Conservation (phyloP, 2,329 filamentous ascomycete genomes). For the Talaromyces marneffei region DNA sequence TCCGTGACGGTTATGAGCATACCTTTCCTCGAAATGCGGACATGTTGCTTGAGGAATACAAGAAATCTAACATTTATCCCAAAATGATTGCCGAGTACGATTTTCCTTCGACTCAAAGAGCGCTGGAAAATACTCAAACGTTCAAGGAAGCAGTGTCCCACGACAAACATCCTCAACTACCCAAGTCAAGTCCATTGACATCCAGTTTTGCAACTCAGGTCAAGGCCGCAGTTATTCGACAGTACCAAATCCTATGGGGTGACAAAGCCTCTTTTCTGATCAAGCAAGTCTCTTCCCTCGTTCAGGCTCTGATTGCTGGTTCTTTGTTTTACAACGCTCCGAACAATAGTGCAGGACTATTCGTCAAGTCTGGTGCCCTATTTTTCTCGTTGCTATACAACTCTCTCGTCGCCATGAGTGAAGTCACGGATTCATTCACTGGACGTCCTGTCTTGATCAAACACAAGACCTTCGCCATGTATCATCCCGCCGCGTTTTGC, state of each 20-base stretch:
- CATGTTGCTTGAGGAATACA: conserved; percentile 46
- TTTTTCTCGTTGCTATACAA: conserved; percentile 62
- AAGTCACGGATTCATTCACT: conserved; percentile 59
- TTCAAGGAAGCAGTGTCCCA: conserved; percentile 50
- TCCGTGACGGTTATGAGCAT: conserved; percentile 39
- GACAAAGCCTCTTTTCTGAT: conserved; percentile 60
- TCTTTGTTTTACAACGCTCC: conserved; percentile 64
- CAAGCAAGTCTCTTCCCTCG: conserved; percentile 54
- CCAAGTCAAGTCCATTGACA: conserved; percentile 52
- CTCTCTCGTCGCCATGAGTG: conserved; percentile 57
- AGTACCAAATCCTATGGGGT: conserved; percentile 61
- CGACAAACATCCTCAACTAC: conserved; percentile 53
- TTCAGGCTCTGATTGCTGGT: conserved; percentile 58
- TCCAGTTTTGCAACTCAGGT: conserved; percentile 52
- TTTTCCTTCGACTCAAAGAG: conserved; percentile 49
- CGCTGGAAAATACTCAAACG: conserved; percentile 45
- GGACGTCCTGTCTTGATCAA: conserved; percentile 56
- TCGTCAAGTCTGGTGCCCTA: conserved; percentile 57
- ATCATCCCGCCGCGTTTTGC: conserved; percentile 48
- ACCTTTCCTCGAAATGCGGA: conserved; percentile 42
- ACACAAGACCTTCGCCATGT: conserved; percentile 54
- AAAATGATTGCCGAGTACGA: conserved; percentile 52
- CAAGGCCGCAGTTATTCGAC: conserved; percentile 41
- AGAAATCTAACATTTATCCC: conserved; percentile 46
- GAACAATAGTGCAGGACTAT: conserved; percentile 53